Conservation (phyloP, 148 eudicot genomes). For the Nepenthes gracilis region DNA sequence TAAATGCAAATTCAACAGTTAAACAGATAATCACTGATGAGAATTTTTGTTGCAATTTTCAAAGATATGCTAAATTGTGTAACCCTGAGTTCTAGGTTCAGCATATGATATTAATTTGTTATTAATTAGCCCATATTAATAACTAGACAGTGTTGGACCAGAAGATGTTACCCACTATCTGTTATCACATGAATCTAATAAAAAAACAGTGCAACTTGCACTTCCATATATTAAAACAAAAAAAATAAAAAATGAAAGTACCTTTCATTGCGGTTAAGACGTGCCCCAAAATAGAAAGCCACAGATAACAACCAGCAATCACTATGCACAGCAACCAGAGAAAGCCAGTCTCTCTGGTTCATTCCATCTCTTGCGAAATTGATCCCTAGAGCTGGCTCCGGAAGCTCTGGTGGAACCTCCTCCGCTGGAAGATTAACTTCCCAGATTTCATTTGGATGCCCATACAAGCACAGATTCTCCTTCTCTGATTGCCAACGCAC, state of each 20-base stretch:
- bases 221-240: too few species aligned
- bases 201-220: too few species aligned
- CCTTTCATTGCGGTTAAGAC: conserved; percentile 83
- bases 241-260: conserved; percentile 13
- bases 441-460: conserved; percentile 77
- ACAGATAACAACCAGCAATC: conserved; percentile 94
- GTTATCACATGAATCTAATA: too few species aligned
- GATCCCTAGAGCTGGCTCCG: conserved; percentile 93
- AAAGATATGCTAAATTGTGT: too few species aligned
- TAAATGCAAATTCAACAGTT: too few species aligned
- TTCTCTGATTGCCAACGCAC: conserved; percentile 35
- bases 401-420: conserved; percentile 96
- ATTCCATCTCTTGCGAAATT: conserved; percentile 94
- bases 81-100: too few species aligned
- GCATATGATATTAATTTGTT: too few species aligned
- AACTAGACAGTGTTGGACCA: too few species aligned
- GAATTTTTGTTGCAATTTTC: too few species aligned
- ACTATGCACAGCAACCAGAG: conserved; percentile 83
- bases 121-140: too few species aligned
- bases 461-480: conserved; percentile 85
- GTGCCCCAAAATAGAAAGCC: conserved; percentile 86
- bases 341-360: conserved; percentile 82
- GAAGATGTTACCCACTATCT: too few species aligned
- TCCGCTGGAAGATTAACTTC: conserved; percentile 92
- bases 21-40: too few species aligned